Base-by-base conservation (phyloP, 176 grass and related monocot species). In the Triticum timopheevii region DNA sequence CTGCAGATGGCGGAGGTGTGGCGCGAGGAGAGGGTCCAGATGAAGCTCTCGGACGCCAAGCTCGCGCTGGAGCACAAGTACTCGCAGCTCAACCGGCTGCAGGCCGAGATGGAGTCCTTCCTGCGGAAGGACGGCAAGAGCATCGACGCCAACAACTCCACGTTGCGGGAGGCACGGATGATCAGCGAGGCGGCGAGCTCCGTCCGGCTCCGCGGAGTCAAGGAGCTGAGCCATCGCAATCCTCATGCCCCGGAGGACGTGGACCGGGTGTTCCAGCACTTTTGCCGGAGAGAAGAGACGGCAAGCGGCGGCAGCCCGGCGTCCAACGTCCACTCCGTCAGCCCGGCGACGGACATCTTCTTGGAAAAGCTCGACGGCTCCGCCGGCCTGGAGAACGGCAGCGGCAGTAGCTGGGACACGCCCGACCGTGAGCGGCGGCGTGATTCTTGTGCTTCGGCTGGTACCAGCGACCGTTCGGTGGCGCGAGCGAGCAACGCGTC, bases 1-100 rank as follows among this genome's bases (percentile, higher is more conserved):
- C 86, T 93, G 78, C 87, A 92, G 91, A 87, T 90, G 87, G 91
- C 91, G 0, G 91, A 92, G 87, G 87, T 92, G 70, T 92, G 87
- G 91, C 87, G 91, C 0, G 91, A 92, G 25, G 91, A 92, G 56
- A 35, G 87, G 1, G 87, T 92, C 2, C 88, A 93, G 88, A 93
- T 93, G 91, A 93, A 93, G 79, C 85, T 93, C 10, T 72, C 74
- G 1, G 88, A 93, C 63, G 91, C 91, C 42, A 90, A 74, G 85
- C 35, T 79, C 1, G 86, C 80, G 1, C 91, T 93, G 0, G 85
- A 93, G 23, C 27, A 19, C 0, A 93, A 88, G 74, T 86, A 83
- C 75, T 24, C 66, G 2, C 83, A 92, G 23, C 87, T 92, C 22
- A 52, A 59, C 79, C 25, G 25, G 1, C 23, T 92, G 65, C 90